Conservation (phyloP, 306 rosid species). For the Phaseolus lunatus region DNA sequence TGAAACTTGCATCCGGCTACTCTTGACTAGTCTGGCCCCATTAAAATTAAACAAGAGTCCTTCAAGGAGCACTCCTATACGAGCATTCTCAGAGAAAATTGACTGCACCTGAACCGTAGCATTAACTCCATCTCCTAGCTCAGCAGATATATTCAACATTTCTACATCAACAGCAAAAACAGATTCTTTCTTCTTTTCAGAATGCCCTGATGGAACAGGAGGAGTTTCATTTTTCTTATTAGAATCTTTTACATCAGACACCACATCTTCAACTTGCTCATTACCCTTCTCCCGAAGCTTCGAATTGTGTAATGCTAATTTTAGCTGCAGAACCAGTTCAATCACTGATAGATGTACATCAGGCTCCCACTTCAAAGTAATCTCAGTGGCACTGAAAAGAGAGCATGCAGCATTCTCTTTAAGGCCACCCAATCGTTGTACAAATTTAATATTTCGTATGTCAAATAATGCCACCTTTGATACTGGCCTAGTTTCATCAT, state of each 20-base stretch:
- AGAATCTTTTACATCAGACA: slow-evolving; percentile 49
- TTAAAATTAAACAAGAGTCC: slow-evolving; percentile 72
- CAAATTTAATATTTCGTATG: slow-evolving; percentile 82
- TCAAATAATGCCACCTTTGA: slow-evolving; percentile 71
- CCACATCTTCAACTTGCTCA: slow-evolving; percentile 52
- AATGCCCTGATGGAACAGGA: slow-evolving; percentile 54
- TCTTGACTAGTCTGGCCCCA: slow-evolving; percentile 74
- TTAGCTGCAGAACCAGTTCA: slow-evolving; percentile 81
- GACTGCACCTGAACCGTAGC: slow-evolving; percentile 82
- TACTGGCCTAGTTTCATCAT: slow-evolving; percentile 65
- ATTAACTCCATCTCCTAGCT: slow-evolving; percentile 94
- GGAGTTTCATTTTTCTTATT: slow-evolving; percentile 57
- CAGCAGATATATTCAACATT: slow-evolving; percentile 78
- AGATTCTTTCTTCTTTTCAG: slow-evolving; percentile 74
- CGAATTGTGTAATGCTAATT: slow-evolving; percentile 63
- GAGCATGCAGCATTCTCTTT: slow-evolving; percentile 78
- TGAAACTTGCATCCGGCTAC: slow-evolving; percentile 94
- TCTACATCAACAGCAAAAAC: slow-evolving; percentile 92
- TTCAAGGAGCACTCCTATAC: slow-evolving; percentile 94
- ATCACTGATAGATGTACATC: slow-evolving; percentile 76
- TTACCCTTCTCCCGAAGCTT: slow-evolving; percentile 66
- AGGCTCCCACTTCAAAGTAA: slow-evolving; percentile 90
- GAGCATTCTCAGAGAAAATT: slow-evolving; percentile 97
- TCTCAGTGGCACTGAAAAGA: slow-evolving; percentile 91
- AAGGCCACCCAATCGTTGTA: slow-evolving; percentile 77